Percentiles rank a stretch among this genome's conserved stretches.
These are phyloP conservation scores for Hansenula lynferdii DNA, from an alignment of 1,139 yeast genomes.

Conservation along the genomic window DNA sequence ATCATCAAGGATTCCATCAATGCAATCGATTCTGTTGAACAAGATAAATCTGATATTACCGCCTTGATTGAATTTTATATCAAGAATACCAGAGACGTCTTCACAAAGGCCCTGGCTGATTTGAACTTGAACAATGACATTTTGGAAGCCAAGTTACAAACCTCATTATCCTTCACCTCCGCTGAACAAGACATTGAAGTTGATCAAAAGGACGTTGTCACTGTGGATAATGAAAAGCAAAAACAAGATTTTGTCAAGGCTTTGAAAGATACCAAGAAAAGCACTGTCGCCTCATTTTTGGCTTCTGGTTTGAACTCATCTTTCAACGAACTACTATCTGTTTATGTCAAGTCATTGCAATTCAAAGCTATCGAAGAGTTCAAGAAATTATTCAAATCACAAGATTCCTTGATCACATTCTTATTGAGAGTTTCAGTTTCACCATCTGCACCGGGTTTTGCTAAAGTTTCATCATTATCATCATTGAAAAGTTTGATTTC, in stretches of 20 bases:
- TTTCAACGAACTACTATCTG: constrained; percentile 38
- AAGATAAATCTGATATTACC: constrained; percentile 34
- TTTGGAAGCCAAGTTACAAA: constrained; percentile 66
- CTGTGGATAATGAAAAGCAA: constrained; percentile 16
- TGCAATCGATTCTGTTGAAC: constrained; percentile 27
- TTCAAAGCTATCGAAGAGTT: constrained; percentile 29
- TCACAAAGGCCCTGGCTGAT: constrained; percentile 36
- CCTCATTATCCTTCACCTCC: constrained; percentile 38
- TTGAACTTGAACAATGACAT: constrained; percentile 41
- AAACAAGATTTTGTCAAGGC: constrained; percentile 35
- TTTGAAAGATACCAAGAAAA: constrained; percentile 25
- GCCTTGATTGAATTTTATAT: constrained; percentile 42
- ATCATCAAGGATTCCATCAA: constrained; percentile 32
- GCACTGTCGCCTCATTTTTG: constrained; percentile 19
- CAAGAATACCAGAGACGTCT: constrained; percentile 33
- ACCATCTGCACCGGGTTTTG: constrained; percentile 50
- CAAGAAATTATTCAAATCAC: constrained; percentile 28
- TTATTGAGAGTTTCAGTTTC: constrained; percentile 52
- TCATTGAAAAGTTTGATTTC: constrained; percentile 34
- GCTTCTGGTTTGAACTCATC: constrained; percentile 33
- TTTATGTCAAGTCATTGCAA: constrained; percentile 38
- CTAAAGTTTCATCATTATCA: constrained; percentile 44
- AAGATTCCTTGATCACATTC: constrained; percentile 47
- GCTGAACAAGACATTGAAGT: constrained; percentile 19
- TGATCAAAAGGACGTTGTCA: constrained; percentile 13